Conservation (phyloP, 2,329 filamentous ascomycete species). For the Byssothecium circinans region DNA sequence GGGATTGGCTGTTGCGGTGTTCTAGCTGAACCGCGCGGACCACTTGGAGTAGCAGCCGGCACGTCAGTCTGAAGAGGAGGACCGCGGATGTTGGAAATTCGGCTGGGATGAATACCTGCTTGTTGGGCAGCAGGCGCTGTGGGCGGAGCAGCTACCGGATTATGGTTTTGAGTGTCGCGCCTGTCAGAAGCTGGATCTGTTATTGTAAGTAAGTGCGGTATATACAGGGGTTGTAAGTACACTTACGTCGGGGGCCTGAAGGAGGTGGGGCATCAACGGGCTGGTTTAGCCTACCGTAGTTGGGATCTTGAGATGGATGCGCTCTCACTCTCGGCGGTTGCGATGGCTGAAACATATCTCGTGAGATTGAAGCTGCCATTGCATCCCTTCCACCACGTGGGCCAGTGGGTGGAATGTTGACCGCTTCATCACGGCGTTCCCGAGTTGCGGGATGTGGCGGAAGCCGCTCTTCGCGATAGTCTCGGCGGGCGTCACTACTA, state of each 20-base stretch:
- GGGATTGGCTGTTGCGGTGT: conserved; percentile 17
- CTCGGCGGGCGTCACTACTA: background rate
- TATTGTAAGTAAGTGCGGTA: conserved; percentile 10
- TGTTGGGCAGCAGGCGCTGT: conserved; percentile 40
- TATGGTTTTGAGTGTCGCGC: conserved; percentile 27
- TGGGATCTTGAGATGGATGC: conserved; percentile 46
- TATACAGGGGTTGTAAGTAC: conserved; percentile 6
- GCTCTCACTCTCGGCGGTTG: conserved; percentile 40
- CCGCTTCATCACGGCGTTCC: conserved; percentile 45
- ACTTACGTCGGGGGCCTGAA: conserved; percentile 56
- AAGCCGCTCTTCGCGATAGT: conserved; percentile 4
- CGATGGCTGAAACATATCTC: conserved; percentile 46
- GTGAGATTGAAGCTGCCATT: conserved; percentile 23
- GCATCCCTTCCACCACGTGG: conserved; percentile 52
- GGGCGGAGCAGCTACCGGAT: conserved; percentile 35
- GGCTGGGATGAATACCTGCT: conserved; percentile 57
- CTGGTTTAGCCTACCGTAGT: conserved; percentile 53
- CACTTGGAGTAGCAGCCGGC: conserved; percentile 33
- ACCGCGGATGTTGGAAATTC: conserved; percentile 47
- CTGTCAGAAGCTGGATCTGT: conserved; percentile 27
- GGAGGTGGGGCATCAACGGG: conserved; percentile 51
- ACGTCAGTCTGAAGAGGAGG: conserved; percentile 38
- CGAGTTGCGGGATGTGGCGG: conserved; percentile 24
- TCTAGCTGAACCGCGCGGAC: conserved; percentile 35
- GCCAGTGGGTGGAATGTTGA: conserved; percentile 54